These are phyloP conservation scores for Avena insularis DNA, from an alignment of 176 grass and related monocot genomes.

Conservation along the genomic window DNA sequence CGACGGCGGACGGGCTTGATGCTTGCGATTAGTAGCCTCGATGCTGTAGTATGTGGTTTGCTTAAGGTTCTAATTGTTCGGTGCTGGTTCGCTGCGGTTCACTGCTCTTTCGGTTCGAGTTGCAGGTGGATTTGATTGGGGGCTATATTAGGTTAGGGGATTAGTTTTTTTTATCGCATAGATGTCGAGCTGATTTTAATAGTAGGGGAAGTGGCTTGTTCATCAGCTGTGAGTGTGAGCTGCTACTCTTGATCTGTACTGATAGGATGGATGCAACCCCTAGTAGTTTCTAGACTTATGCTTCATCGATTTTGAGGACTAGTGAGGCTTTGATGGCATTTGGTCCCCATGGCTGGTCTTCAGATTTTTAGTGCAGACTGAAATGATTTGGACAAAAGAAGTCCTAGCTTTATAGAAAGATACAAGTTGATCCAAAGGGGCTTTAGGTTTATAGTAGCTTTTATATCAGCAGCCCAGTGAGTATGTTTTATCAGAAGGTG, in stretches of 20 bases:
- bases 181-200: not conserved
- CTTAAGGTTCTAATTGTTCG: conserved; percentile 2
- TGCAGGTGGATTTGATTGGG: not conserved
- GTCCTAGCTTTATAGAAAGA: not conserved
- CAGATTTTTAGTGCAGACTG: not conserved
- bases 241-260: not conserved
- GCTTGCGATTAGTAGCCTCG: not conserved
- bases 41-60: not conserved
- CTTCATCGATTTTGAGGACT: not conserved
- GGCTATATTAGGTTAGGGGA: not conserved
- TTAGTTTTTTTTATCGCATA: not conserved
- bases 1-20: not conserved
- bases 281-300: conserved; percentile 1
- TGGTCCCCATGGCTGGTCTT: not conserved
- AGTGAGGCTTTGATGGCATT: not conserved
- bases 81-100: not conserved
- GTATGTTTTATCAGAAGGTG: not conserved
- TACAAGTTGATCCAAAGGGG: not conserved
- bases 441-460: not conserved
- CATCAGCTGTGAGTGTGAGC: not conserved
- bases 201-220: not conserved
- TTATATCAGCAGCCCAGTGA: not conserved
- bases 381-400: not conserved
- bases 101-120: not conserved
- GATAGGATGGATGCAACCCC: not conserved